Base-by-base conservation (phyloP, 2,329 filamentous ascomycete genomes). In the Aspergillus costaricaensis region DNA sequence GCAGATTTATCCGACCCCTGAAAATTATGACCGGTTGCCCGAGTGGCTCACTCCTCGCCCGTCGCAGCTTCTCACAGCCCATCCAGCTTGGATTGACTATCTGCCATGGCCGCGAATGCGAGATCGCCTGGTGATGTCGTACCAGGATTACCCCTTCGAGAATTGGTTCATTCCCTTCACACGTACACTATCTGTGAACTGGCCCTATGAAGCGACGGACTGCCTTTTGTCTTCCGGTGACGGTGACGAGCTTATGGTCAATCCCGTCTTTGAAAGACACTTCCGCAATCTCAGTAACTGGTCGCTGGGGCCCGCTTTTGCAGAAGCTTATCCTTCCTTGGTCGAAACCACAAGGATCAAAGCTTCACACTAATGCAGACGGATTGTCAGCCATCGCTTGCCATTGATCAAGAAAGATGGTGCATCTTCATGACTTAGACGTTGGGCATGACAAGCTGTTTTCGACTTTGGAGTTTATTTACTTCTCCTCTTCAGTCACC, bases 151-250 rank as follows among this genome's bases (percentile, higher is more conserved):
- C 58, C 80, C 85, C 0, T 94, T 96, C 69, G 89, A 93, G 59
- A 85, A 90, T 67, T 96, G 93, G 80, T 95, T 94, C 73, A 85
- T 94, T 17, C 90, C 91, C 0, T 96, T 88, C 74, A 95, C 91
- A 1, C 86, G 83, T 1, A 92, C 88, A 0, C 71, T 96, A 23
- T 87, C 84, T 25, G 75, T 96, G 15, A 95, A 93, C 67, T 97
- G 92, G 92, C 90, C 90, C 0, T 94, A 96, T 70, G 88, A 91
- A 58, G 83, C 87, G 1, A 86, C 85, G 0, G 88, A 92, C 67
- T 86, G 88, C 38, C 79, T 96, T 25, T 77, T 91, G 25, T 80
- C 83, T 57, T 74, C 75, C 1, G 71, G 73, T 0, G 77, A 78
- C 36, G 74, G 74, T 5, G 86, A 88, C 8, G 88, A 92, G 68